Percentiles rank a stretch among this genome's conserved stretches.
Conservation (phyloP, 2,329 filamentous ascomycete genomes). For the Knoxdaviesia proteae region DNA sequence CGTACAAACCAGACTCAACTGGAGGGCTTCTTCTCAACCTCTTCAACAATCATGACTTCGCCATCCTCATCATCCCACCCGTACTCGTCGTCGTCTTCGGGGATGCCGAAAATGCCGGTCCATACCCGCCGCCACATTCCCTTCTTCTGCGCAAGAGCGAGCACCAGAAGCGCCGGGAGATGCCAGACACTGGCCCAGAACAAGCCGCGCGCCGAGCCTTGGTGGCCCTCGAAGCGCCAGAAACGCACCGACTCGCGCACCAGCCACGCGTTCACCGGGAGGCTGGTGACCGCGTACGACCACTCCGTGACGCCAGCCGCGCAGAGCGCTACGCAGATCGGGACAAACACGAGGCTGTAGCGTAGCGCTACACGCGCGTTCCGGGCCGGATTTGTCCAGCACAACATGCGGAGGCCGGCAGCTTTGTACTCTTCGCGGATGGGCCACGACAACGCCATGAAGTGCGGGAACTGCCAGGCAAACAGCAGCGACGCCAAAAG, state of each 20-base stretch:
- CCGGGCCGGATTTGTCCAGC: slow-evolving; percentile 67
- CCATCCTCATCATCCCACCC: slow-evolving; percentile 34
- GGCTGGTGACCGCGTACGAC: slow-evolving; percentile 63
- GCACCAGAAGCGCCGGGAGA: slow-evolving; percentile 68
- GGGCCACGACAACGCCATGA: slow-evolving; percentile 78
- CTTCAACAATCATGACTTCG: too few relatives aligned
- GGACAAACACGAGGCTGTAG: slow-evolving; percentile 71
- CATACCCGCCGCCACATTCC: slow-evolving; percentile 75
- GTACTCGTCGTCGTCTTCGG: slow-evolving; percentile 34
- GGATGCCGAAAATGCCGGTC: slow-evolving; percentile 40
- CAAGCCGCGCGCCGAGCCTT: slow-evolving; percentile 60
- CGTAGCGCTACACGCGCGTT: slow-evolving; percentile 76
- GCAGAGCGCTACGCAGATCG: slow-evolving; percentile 65
- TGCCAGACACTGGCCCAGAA: slow-evolving; percentile 99
- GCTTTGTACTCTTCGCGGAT: slow-evolving; percentile 77
- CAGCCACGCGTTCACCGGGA: slow-evolving; percentile 73
- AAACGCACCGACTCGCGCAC: slow-evolving; percentile 60
- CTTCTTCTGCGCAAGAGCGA: slow-evolving; percentile 85
- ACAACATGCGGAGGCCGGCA: slow-evolving; percentile 51
- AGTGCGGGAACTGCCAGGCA: slow-evolving; percentile 96
- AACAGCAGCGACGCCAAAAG: slow-evolving; percentile 67
- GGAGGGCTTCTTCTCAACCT: too few relatives aligned
- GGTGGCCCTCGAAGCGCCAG: slow-evolving; percentile 57
- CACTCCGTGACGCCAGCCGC: slow-evolving; percentile 66
- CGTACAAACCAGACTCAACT: too few relatives aligned